Evolutionary conservation across 2,329 filamentous ascomycete genomes (phyloP).

Genomic region (Penicillium sp.): DNA sequence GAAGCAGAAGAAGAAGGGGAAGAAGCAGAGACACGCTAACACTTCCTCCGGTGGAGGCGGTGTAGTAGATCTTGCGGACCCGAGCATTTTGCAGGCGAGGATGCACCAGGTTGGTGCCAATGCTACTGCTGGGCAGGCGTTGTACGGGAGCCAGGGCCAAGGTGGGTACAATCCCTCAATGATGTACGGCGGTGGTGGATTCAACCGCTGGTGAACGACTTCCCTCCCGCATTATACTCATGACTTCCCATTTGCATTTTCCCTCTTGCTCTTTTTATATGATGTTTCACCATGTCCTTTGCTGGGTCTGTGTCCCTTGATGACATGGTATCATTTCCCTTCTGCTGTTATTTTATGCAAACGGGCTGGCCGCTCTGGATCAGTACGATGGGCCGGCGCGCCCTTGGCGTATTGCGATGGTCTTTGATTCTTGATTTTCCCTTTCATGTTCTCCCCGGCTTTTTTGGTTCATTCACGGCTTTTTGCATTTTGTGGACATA

Average conservation of each 20-base stretch:
- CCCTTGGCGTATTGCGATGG: slow-evolving; percentile 37
- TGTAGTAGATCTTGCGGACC: slow-evolving; percentile 99
- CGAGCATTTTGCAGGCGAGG: slow-evolving; percentile 97
- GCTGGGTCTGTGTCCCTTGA: slow-evolving; percentile 23
- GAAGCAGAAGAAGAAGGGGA: slow-evolving; percentile 99
- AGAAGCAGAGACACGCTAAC: slow-evolving; percentile 99
- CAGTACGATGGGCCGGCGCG: slow-evolving; percentile 32
- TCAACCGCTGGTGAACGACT: slow-evolving; percentile 63
- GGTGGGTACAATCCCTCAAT: slow-evolving; percentile 86
- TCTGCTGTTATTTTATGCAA: slow-evolving; percentile 22
- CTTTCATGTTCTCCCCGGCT: slow-evolving; percentile 22
- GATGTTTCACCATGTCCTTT: slow-evolving; percentile 25
- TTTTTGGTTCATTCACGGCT: slow-evolving; percentile 23
- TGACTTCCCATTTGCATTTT: slow-evolving; percentile 22
- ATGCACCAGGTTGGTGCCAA: slow-evolving; percentile 86
- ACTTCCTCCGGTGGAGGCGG: slow-evolving; percentile 99
- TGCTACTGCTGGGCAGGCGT: slow-evolving; percentile 71
- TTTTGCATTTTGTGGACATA: slow-evolving; percentile 36
- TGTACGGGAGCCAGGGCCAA: slow-evolving; percentile 83
- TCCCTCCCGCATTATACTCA: slow-evolving; percentile 16
- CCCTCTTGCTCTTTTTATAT: slow-evolving; percentile 11
- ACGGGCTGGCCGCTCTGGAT: slow-evolving; percentile 33
- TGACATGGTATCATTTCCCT: slow-evolving; percentile 34
- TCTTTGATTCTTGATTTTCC: slow-evolving; percentile 18
- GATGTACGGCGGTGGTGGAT: slow-evolving; percentile 73